These are phyloP conservation scores for Candida insectorum DNA, from an alignment of 805 yeast genomes.

Conservation along the genomic window DNA sequence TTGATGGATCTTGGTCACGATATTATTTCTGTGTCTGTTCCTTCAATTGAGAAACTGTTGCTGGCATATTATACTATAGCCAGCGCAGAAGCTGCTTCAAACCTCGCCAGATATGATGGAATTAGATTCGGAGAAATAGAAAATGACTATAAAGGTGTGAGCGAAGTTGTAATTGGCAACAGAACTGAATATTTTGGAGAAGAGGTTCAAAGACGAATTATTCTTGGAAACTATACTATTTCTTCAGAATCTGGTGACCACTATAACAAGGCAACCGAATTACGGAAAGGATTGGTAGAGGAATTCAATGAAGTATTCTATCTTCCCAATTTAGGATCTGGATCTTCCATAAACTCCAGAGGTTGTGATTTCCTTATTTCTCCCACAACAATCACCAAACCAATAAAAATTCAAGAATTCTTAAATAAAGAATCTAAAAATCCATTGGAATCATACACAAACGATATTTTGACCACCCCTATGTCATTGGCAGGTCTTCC, in stretches of 20 bases:
- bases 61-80: constrained; percentile 86
- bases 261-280: constrained; percentile 68
- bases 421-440: constrained; percentile 28
- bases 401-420: constrained; percentile 53
- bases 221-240: constrained; percentile 82
- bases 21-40: constrained; percentile 64
- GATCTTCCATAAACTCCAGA: not conserved
- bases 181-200: constrained; percentile 68
- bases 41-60: constrained; percentile 60
- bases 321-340: constrained; percentile 37
- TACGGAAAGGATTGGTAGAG: constrained; percentile 56
- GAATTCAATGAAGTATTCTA: constrained; percentile 68
- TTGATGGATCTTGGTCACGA: constrained; percentile 49
- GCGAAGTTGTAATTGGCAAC: constrained; percentile 37
- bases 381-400: constrained; percentile 64
- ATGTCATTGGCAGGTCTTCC: constrained; percentile 92
- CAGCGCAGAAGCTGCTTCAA: constrained; percentile 93
- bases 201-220: constrained; percentile 80
- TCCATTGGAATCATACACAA: constrained; percentile 62
- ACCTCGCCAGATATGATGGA: constrained; percentile 88
- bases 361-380: constrained; percentile 61
- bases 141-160: constrained; percentile 8
- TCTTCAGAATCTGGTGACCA: constrained; percentile 75
- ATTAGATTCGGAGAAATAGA: constrained; percentile 71
- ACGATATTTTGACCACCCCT: constrained; percentile 86